Evolutionary conservation across 1,139 yeast genomes (phyloP), one percentile per base, ranked within the genome.

Genomic region (Wickerhamomyces sp.): DNA sequence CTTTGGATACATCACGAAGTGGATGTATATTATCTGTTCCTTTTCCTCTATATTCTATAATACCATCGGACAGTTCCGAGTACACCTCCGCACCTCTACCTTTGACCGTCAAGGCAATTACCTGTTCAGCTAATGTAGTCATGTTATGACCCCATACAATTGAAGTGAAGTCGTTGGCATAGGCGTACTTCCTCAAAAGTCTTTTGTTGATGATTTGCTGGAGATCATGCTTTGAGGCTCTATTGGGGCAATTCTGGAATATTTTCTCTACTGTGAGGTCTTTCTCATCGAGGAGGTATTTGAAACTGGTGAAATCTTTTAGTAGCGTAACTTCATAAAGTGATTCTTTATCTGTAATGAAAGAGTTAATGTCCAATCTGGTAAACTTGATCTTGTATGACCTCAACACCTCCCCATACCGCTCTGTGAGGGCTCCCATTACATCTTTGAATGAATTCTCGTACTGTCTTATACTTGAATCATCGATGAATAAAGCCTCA

Each of bases 81-180:
- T 85, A 72, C 9, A 89, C 70, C 22, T 70, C 70, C 3, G 82
- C 68, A 0, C 97, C 97, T 42, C 96, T 71, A 8, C 98, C 98
- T 50, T 83, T 85, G n/a, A 89, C 89, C 0, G 95, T 81, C 38
- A 83, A 62, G 0, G 95, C 72, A 22, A 91, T 66, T 17, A 86
- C 77, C 39, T 79, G 79, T 47, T 83, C 87, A 2, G 97, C 95
- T 13, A 89, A 55, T 35, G 80, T 70, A 1, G 95, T 84, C 89
- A 86, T 85, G 15, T 86, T 77, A 52, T 83, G 85, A 1, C 93
- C 87, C 61, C 76, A 79, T 3, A 87, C 42, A 1, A 88, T 64
- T 5, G 84, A 72, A 15, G 71, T 66, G 41, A 80, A 75, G 0
- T 59, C 55, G 22, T 66, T 59, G 13, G 61, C 56, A 13, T 50